Evolutionary conservation across 2,329 filamentous ascomycete species (phyloP).

Genomic region (Aspergillus chevalieri): DNA sequence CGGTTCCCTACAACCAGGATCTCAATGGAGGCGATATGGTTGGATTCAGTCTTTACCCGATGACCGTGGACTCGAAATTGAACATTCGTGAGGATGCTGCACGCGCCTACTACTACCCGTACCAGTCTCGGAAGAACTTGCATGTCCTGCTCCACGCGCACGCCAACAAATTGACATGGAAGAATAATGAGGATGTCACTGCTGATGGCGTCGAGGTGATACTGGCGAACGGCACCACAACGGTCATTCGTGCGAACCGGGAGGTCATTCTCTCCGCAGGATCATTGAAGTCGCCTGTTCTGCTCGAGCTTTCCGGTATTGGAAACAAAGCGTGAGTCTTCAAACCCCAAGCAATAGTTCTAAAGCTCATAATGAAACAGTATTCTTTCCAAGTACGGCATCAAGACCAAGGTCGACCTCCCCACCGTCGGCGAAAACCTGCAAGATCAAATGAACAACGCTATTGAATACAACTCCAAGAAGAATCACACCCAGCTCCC

Average conservation of each 20-base stretch:
- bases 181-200: conserved; percentile 10
- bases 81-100: conserved; percentile 43
- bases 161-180: conserved; percentile 39
- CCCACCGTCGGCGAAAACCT: conserved; percentile 45
- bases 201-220: conserved; percentile 28
- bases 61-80: conserved; percentile 34
- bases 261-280: conserved; percentile 59
- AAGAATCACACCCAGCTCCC: conserved; percentile 13
- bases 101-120: conserved; percentile 44
- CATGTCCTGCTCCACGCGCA: conserved; percentile 39
- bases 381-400: neutral
- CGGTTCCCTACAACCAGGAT: conserved; percentile 38
- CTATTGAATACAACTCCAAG: conserved; percentile 9
- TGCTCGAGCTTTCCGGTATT: conserved; percentile 57
- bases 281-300: conserved; percentile 49
- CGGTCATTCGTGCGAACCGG: conserved; percentile 26
- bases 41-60: conserved; percentile 39
- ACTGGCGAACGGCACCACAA: conserved; percentile 15
- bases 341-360: neutral
- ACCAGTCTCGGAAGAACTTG: conserved; percentile 37
- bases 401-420: conserved; percentile 19
- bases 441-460: conserved; percentile 39
- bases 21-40: conserved; percentile 41
- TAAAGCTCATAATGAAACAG: neutral
- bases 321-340: conserved; percentile 31